Conservation (phyloP, 148 eudicot genomes). For the Persicaria tinctoria region DNA sequence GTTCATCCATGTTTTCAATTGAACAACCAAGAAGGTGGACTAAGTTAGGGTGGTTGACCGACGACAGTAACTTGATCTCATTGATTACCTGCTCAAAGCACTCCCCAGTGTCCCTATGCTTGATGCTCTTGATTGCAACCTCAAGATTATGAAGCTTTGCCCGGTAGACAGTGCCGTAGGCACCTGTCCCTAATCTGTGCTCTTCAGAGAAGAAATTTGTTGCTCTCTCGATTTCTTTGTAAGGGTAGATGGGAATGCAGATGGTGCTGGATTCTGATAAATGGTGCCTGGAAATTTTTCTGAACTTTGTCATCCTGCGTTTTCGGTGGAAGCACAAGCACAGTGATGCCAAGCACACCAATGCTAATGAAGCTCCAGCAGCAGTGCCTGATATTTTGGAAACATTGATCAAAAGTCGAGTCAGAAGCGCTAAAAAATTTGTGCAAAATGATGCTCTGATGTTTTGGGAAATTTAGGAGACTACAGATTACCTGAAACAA, state of each 20-base stretch:
- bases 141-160: constrained; percentile 37
- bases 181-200: constrained; percentile 46
- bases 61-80: constrained; percentile 58
- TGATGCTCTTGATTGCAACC: constrained; percentile 53
- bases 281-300: not conserved
- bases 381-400: constrained; percentile 28
- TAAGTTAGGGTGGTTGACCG: constrained; percentile 50
- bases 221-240: constrained; percentile 57
- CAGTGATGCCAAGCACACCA: constrained; percentile 28
- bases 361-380: constrained; percentile 29
- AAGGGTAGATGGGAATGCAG: constrained; percentile 40
- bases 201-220: constrained; percentile 51
- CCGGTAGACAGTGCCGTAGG: constrained; percentile 53
- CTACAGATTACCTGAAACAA: not conserved
- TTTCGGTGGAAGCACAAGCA: constrained; percentile 24
- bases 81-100: constrained; percentile 48
- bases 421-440: not conserved
- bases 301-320: not conserved
- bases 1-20: constrained; percentile 35
- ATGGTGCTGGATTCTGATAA: constrained; percentile 29
- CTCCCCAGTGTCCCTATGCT: constrained; percentile 27
- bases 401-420: not conserved
- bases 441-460: not conserved
- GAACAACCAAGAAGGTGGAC: constrained; percentile 56
- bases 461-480: not conserved